phyloP scores from a whole-genome alignment of 345 rosid genomes.

The Adansonia digitata region DNA sequence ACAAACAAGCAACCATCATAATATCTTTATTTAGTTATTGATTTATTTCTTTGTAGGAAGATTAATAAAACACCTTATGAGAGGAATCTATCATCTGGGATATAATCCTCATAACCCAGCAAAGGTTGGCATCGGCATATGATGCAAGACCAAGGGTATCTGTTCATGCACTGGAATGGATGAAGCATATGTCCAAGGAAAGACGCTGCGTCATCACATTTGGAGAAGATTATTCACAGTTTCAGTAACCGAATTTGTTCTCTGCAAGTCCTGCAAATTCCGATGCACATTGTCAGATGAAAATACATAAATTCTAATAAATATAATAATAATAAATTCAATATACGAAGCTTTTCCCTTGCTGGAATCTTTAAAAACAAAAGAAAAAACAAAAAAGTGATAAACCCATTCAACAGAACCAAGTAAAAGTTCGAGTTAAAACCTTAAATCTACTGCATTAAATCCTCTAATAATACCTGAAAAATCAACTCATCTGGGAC shows the following conservation, averaged over 20 bases:
- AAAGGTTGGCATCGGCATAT: background rate
- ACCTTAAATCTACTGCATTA: background rate
- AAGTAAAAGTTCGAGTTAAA: background rate
- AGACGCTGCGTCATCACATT: conserved; percentile 42
- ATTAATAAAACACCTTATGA: background rate
- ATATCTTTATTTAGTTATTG: background rate
- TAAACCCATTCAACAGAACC: background rate
- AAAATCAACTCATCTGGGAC: conserved; percentile 84
- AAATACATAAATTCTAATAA: background rate
- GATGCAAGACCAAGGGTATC: conserved; percentile 1
- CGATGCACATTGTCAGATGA: background rate
- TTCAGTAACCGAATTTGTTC: conserved; percentile 80
- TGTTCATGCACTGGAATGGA: background rate
- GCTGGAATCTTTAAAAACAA: no score
- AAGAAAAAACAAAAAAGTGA: no score
- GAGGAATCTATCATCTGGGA: conserved; percentile 20
- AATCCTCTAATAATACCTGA: conserved; percentile 51
- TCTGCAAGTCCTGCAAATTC: conserved; percentile 85
- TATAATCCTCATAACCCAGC: conserved; percentile 18
- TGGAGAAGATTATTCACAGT: conserved; percentile 99
- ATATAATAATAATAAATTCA: background rate
- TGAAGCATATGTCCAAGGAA: conserved; percentile 5
- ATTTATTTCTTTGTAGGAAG: conserved; percentile 13
- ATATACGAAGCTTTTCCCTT: background rate
- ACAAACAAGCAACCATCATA: conserved; percentile 33